Evolutionary conservation across 805 yeast genomes (phyloP).

Genomic region (Myxozyma sirexii): DNA sequence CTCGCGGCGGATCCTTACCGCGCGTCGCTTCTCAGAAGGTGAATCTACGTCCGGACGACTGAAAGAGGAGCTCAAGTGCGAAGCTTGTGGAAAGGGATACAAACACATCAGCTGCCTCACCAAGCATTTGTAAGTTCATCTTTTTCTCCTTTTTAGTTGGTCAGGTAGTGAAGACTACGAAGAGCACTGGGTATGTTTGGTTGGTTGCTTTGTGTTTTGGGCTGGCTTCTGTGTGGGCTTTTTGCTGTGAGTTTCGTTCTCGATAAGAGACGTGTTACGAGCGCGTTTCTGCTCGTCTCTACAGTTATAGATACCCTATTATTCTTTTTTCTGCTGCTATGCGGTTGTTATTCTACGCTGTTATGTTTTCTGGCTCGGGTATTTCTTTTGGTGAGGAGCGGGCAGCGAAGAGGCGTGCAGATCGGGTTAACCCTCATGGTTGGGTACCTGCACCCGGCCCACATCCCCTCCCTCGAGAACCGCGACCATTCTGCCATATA

Average conservation of each 20-base stretch:
- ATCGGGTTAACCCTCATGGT: too few species aligned
- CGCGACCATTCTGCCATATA: too few species aligned
- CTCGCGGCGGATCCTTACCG: conserved; percentile 55
- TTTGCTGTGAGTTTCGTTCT: too few species aligned
- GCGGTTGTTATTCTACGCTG: not conserved
- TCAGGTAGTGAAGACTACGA: not conserved
- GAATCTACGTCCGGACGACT: conserved; percentile 69
- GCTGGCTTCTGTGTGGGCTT: too few species aligned
- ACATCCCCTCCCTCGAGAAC: too few species aligned
- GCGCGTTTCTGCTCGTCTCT: not conserved
- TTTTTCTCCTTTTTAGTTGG: not conserved
- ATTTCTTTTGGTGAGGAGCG: too few species aligned
- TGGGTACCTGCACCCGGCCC: too few species aligned
- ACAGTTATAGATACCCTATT: not conserved
- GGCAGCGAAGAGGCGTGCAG: too few species aligned
- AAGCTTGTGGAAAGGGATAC: conserved; percentile 89
- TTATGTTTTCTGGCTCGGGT: too few species aligned
- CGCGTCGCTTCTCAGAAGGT: conserved; percentile 80
- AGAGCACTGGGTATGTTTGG: not conserved
- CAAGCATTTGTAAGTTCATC: conserved; percentile 31
- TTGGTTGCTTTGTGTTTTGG: not conserved
- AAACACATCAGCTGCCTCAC: conserved; percentile 59
- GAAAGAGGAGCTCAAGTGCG: conserved; percentile 83
- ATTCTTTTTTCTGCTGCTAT: not conserved
- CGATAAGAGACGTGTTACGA: not conserved